Evolutionary conservation across 2,329 filamentous ascomycete species (phyloP), one percentile per base, ranked within the genome.

Genomic region (Ophiostoma novo-ulmi): DNA sequence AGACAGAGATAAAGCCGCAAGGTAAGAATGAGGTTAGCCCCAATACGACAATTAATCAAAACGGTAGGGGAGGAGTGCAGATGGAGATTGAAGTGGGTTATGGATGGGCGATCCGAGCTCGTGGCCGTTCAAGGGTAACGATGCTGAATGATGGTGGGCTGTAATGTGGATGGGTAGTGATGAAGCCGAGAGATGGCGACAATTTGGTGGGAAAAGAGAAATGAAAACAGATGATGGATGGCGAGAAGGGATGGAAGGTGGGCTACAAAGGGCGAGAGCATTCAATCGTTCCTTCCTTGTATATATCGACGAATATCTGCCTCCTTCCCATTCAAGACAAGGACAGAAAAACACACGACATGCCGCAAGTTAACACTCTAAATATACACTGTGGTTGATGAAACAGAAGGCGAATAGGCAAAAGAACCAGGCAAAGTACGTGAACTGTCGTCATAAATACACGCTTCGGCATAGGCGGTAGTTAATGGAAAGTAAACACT

Each of bases 231-330:
- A 26, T 26, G 36, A 64, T 26, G 64, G 58, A 64, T n/a, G 64
- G 64, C n/a, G 64, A 66, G 64, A 68, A 68, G 39, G 52, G 36
- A 26, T 20, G 38, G 17, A 69, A 55, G 52, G 39, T 67, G 65
- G 39, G 38, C 61, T 64, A 38, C 8, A 20, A 22, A 64, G 35
- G 61, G 58, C 26, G 31, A 17, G 58, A 8, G 61, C 63, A 13
- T 65, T 41, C 63, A n/a, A 22, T 38, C 69, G 71, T 44, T 69
- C 65, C 35, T 68, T 68, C 41, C 36, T 39, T 22, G 38, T 22
- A 65, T 39, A 3, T 39, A 1, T n/a, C 8, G 35, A 26, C 20
- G 35, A 38, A 20, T 39, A n/a, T 65, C 26, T 17, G 20, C 35
- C 36, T 65, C 36, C 20, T 65, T 65, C 36, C 20, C 38, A 22